A percentile compares a stretch with the other conserved stretches of the same genome.
Conservation (phyloP, 2,329 filamentous ascomycete genomes). For the Apiospora hydei region DNA sequence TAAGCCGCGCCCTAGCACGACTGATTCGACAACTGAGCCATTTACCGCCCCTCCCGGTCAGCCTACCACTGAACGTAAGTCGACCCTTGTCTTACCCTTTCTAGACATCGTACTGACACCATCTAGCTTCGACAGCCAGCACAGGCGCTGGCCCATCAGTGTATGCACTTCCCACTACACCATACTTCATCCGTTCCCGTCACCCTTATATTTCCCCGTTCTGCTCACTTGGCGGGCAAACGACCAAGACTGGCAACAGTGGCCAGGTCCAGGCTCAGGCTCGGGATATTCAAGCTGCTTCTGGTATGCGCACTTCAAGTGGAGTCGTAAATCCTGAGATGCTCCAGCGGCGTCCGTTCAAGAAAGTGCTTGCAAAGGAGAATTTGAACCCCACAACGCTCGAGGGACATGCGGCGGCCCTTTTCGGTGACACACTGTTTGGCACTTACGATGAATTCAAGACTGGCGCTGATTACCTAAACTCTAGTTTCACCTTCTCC, state of each 20-base stretch:
- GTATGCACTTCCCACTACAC: slow-evolving; percentile 49
- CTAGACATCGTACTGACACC: slow-evolving; percentile 29
- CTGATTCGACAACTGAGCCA: slow-evolving; percentile 6
- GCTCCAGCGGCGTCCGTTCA: neutral
- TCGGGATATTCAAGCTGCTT: slow-evolving; percentile 17
- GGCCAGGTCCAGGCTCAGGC: slow-evolving; percentile 3
- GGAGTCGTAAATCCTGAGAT: slow-evolving; percentile 31
- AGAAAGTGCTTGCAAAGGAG: neutral
- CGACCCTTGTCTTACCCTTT: neutral
- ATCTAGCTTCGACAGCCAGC: slow-evolving; percentile 30
- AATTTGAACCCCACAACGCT: neutral
- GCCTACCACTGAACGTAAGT: slow-evolving; percentile 13
- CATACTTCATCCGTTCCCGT: slow-evolving; percentile 14
- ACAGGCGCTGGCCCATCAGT: slow-evolving; percentile 50
- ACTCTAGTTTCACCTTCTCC: slow-evolving; percentile 54
- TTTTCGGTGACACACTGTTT: neutral
- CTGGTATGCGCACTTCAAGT: slow-evolving; percentile 37
- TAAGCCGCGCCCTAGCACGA: slow-evolving; percentile 31
- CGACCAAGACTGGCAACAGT: slow-evolving; percentile 4
- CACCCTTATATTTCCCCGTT: neutral
- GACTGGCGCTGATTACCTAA: slow-evolving; percentile 43
- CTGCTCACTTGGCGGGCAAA: slow-evolving; percentile 14
- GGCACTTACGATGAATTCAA: slow-evolving; percentile 28
- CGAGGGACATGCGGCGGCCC: slow-evolving; percentile 1
- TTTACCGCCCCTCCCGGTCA: neutral